Evolutionary conservation across 140 eudicot species (phyloP).

Genomic region (Flaveria floridana): DNA sequence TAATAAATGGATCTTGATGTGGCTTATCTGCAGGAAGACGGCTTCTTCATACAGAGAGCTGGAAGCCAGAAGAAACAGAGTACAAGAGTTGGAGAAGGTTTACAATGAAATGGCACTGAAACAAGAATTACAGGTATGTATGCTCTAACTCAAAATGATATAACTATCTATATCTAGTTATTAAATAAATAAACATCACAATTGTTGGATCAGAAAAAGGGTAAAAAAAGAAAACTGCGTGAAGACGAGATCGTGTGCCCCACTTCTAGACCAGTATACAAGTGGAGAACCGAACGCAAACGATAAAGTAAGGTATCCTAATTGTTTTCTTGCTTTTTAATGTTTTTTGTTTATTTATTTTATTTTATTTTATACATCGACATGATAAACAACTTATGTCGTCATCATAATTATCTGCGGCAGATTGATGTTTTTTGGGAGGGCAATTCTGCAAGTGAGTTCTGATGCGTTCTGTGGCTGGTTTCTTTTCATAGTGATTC

Average conservation of each 20-base stretch:
- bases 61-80: slow-evolving; percentile 65
- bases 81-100: slow-evolving; percentile 60
- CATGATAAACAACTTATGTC: not conserved
- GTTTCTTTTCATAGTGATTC: not conserved
- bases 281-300: slow-evolving; percentile 82
- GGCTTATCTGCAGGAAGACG: slow-evolving; percentile 48
- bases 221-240: slow-evolving; percentile 76
- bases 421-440: slow-evolving; percentile 18
- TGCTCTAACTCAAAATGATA: not conserved
- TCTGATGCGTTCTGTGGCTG: slow-evolving; percentile 7
- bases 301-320: slow-evolving; percentile 43
- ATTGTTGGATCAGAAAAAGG: slow-evolving; percentile 62
- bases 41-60: slow-evolving; percentile 69
- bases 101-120: slow-evolving; percentile 75
- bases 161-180: not conserved
- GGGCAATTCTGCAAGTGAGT: not conserved
- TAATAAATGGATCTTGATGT: slow-evolving; percentile 1
- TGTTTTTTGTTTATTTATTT: not conserved
- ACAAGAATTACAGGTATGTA: slow-evolving; percentile 72
- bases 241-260: slow-evolving; percentile 84
- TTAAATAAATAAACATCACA: slow-evolving; percentile 4
- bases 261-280: slow-evolving; percentile 65
- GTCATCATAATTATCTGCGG: not conserved
- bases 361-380: not conserved
- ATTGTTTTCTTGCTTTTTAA: not conserved